Base-by-base conservation (phyloP, 2,329 filamentous ascomycete species). In the Cladosporium sp. region DNA sequence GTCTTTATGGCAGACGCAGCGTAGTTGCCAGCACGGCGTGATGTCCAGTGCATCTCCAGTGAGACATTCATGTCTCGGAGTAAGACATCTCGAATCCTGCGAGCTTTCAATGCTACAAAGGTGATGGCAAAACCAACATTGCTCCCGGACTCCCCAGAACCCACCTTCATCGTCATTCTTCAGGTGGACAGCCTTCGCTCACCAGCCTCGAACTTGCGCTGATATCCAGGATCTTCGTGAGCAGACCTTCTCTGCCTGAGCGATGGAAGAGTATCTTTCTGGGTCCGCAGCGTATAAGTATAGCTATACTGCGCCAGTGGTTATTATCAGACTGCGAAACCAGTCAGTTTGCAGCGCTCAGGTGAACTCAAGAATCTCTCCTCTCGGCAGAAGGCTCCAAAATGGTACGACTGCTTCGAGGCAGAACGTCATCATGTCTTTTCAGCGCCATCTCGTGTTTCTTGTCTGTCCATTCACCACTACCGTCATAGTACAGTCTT, bases 21-120 rank as follows among this genome's bases (percentile, higher is more conserved):
- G 52, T 32, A 55, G 26, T 55, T 32, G 24, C 11, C 52, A 55
- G 52, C 52, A 55, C 52, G 52, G 28, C 52, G 52, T 55, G 52
- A 55, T 32, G 18, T n/a, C 18, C 26, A 30, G 52, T 55, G 52
- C 52, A 55, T 30, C 52, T 14, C 4, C 4, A 34, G 14, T 55
- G 30, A 55, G 52, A 55, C 52, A 55, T 32, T 12, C 28, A 32
- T 55, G 52, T 55, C 52, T 55, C 28, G 30, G 30, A 34, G 24
- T 30, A 30, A 55, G 52, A 55, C 52, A 55, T 30, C 18, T 44
- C 41, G 41, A n/a, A 44, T 44, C 41, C 41, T 44, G n/a, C 18
- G 41, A 44, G 41, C 6, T 44, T n/a, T 14, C 8, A 6, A 38
- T 15, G 38, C 38, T 7, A 18, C 4, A n/a, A 6, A 41, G 15